phyloP scores from a whole-genome alignment of 2,329 filamentous ascomycete genomes.

The Pseudohalonectria lignicola region DNA sequence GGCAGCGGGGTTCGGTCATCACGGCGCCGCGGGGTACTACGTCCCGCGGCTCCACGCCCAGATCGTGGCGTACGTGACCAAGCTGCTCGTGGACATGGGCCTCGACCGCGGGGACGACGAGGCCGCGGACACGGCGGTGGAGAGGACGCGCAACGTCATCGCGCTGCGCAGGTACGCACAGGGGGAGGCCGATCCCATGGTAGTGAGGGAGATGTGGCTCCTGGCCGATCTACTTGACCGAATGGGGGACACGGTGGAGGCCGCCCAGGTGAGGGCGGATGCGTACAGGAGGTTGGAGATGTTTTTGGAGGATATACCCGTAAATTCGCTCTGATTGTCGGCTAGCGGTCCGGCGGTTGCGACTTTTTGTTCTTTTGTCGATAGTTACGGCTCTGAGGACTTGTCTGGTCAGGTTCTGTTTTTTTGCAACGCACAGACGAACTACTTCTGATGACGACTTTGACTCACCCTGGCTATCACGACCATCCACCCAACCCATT shows the following conservation, averaged over 20 bases:
- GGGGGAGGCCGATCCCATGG: slow-evolving; percentile 5
- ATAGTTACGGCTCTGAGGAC: no score
- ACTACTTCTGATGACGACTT: no score
- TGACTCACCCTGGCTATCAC: no score
- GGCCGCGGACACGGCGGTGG: slow-evolving; percentile 1
- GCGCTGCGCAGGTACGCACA: slow-evolving; percentile 8
- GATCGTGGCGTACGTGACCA: not conserved
- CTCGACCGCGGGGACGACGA: not conserved
- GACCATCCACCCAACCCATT: no score
- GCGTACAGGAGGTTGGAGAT: not conserved
- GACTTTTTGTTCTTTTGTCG: no score
- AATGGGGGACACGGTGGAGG: not conserved
- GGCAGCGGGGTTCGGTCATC: not conserved
- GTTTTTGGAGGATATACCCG: not conserved
- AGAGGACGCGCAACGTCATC: slow-evolving; percentile 3
- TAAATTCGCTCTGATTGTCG: not conserved
- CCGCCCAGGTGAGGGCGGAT: not conserved
- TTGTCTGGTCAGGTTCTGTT: no score
- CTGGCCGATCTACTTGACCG: not conserved
- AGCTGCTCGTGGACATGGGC: not conserved
- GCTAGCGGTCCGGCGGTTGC: no score
- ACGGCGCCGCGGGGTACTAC: not conserved
- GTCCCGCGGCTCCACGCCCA: not conserved
- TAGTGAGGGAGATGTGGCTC: slow-evolving; percentile 8
- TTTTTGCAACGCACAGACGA: no score